These are phyloP conservation scores for Leavenworthia alabamica DNA, from an alignment of 345 rosid genomes.

Conservation along the genomic window DNA sequence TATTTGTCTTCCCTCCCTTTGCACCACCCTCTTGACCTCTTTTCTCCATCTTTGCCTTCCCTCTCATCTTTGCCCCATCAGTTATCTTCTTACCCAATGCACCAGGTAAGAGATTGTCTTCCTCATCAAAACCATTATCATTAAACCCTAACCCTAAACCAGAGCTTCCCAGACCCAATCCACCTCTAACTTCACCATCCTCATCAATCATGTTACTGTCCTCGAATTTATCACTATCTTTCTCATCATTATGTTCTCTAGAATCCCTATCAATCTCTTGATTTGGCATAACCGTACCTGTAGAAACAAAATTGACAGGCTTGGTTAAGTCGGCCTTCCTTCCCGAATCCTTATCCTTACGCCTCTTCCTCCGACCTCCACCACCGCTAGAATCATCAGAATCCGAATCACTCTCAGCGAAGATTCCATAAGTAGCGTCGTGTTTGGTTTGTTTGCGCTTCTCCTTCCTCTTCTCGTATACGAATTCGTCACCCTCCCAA, in stretches of 20 bases:
- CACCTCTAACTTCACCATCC: constrained; percentile 41
- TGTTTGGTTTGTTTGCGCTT: constrained; percentile 67
- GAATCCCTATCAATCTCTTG: constrained; percentile 57
- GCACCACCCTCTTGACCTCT: constrained; percentile 38
- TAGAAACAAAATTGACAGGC: constrained; percentile 74
- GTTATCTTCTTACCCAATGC: constrained; percentile 67
- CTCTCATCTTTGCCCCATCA: constrained; percentile 68
- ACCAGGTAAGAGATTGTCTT: constrained; percentile 47
- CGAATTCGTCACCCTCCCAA: constrained; percentile 69
- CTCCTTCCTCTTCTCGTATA: constrained; percentile 51
- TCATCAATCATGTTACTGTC: constrained; percentile 17
- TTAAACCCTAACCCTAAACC: constrained; percentile 45
- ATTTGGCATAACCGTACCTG: constrained; percentile 67
- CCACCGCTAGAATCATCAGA: constrained; percentile 44
- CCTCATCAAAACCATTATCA: constrained; percentile 23
- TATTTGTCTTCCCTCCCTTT: constrained; percentile 46
- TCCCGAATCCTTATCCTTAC: constrained; percentile 44
- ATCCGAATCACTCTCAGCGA: constrained; percentile 55
- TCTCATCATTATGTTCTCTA: constrained; percentile 35
- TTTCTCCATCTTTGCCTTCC: constrained; percentile 52
- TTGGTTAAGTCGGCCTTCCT: constrained; percentile 55
- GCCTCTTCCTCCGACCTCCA: constrained; percentile 45
- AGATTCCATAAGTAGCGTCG: constrained; percentile 59
- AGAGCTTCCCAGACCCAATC: constrained; percentile 40
- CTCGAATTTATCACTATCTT: neutral